Evolutionary conservation across 2,329 filamentous ascomycete genomes (phyloP), one percentile per base, ranked within the genome.

Genomic region (Colletotrichum noveboracense): DNA sequence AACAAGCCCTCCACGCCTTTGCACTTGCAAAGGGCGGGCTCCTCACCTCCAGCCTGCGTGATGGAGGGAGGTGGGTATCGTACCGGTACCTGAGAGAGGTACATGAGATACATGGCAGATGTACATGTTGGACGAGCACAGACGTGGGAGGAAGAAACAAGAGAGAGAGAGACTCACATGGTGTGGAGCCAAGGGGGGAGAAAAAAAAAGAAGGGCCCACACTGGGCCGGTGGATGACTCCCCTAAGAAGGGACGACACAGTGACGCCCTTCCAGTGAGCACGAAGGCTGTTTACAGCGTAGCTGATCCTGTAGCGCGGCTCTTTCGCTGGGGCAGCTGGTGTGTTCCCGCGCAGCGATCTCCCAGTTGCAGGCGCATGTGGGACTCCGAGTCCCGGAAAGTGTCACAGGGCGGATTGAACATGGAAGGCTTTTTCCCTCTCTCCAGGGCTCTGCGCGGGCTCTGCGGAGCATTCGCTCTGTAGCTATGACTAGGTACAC

Each of bases 1-100:
- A 73, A 68, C 62, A 26, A 72, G 38, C 28, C 72, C 60, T 65
- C 52, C 61, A 61, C 55, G 68, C 61, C 72, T 71, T 71, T 71
- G 68, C 30, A 62, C 28, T 66, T 43, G 72, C 72, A 74, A 74
- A 74, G 30, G 71, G 71, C 71, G 71, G 71, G 56, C 70, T 62
- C 56, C 65, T 70, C 66, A 69, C 60, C 66, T 56, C 58, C 56
- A 70, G 61, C 62, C 68, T 32, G 66, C 48, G 61, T 66, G 65
- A 66, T 38, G 65, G 74, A 76, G 38, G 66, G 71, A 70, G 55
- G 61, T 62, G 70, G 66, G 52, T 60, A 58, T 73, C 55, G 76
- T 77, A 77, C 76, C 74, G 70, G 76, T 76, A 77, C 76, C 56
- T 71, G 55, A 24, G n/a, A 7, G 24, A 67, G 56, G 76, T 77